Conservation (phyloP, 2,329 filamentous ascomycete genomes). For the Didymella pomorum region DNA sequence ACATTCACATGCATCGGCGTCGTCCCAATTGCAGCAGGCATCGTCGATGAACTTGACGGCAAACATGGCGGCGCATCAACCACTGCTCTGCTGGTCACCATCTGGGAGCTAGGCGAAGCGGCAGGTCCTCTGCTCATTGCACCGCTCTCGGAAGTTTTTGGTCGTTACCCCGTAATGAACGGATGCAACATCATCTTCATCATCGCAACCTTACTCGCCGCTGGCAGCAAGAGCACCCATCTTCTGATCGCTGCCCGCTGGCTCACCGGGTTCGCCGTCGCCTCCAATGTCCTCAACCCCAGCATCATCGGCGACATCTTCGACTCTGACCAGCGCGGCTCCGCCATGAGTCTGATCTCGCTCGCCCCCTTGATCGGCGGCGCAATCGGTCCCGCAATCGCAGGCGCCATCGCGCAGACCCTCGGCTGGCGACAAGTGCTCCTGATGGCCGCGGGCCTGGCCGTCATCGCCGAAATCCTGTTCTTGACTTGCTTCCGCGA, state of each 20-base stretch:
- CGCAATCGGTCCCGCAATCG: slow-evolving; percentile 64
- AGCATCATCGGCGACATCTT: slow-evolving; percentile 72
- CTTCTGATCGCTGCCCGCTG: slow-evolving; percentile 55
- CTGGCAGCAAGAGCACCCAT: slow-evolving; percentile 47
- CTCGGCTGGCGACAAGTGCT: slow-evolving; percentile 64
- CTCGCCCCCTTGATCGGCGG: slow-evolving; percentile 66
- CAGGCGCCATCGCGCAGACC: slow-evolving; percentile 62
- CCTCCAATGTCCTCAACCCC: slow-evolving; percentile 66
- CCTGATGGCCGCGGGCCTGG: slow-evolving; percentile 60
- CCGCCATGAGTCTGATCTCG: slow-evolving; percentile 65
- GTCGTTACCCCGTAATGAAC: slow-evolving; percentile 46
- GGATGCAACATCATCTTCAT: slow-evolving; percentile 57
- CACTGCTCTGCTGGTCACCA: slow-evolving; percentile 46
- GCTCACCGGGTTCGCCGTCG: slow-evolving; percentile 56
- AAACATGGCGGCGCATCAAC: slow-evolving; percentile 34
- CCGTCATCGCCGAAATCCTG: slow-evolving; percentile 58
- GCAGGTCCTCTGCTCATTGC: slow-evolving; percentile 47
- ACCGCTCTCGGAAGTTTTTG: slow-evolving; percentile 46
- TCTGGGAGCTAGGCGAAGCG: slow-evolving; percentile 50
- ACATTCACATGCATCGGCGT: slow-evolving; percentile 52
- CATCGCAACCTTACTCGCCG: slow-evolving; percentile 51
- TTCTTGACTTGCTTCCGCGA: slow-evolving; percentile 65
- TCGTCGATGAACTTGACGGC: slow-evolving; percentile 44
- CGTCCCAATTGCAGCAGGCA: slow-evolving; percentile 43
- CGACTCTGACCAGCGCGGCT: slow-evolving; percentile 63